Evolutionary conservation across 805 yeast genomes (phyloP).

Genomic region (Cyberlindnera maritima): DNA sequence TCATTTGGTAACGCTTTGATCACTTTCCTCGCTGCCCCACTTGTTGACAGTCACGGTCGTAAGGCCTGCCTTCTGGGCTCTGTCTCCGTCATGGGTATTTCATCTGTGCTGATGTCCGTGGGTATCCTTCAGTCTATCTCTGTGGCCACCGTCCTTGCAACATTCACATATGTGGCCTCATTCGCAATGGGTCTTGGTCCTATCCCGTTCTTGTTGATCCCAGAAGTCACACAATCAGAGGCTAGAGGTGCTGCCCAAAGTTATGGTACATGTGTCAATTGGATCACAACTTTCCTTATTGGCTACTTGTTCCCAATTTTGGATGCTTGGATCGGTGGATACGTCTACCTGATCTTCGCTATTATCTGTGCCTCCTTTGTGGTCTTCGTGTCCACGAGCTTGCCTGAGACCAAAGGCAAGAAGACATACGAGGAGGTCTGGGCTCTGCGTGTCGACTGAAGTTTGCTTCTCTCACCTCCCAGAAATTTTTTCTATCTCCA

Average conservation of each 20-base stretch:
- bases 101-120: constrained; percentile 59
- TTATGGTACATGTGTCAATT: constrained; percentile 86
- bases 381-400: constrained; percentile 40
- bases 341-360: constrained; percentile 73
- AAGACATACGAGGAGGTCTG: constrained; percentile 65
- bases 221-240: constrained; percentile 82
- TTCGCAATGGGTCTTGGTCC: constrained; percentile 96
- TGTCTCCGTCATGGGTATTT: constrained; percentile 62
- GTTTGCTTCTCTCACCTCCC: not conserved
- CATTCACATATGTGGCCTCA: constrained; percentile 71
- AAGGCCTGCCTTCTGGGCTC: constrained; percentile 69
- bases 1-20: constrained; percentile 72
- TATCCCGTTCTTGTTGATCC: constrained; percentile 83
- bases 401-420: constrained; percentile 81
- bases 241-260: constrained; percentile 89
- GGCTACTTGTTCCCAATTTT: constrained; percentile 80
- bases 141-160: constrained; percentile 54
- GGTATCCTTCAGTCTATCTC: constrained; percentile 56
- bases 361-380: constrained; percentile 49
- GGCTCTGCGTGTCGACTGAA: constrained; percentile 34
- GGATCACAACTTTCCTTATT: constrained; percentile 83
- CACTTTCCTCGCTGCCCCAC: constrained; percentile 69
- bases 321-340: constrained; percentile 66
- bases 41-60: constrained; percentile 76
- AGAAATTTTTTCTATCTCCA: too few species aligned